A percentile compares a stretch with the other conserved stretches of the same genome.
phyloP scores from a whole-genome alignment of 75 land plant genomes.

The Sequoia sempervirens region DNA sequence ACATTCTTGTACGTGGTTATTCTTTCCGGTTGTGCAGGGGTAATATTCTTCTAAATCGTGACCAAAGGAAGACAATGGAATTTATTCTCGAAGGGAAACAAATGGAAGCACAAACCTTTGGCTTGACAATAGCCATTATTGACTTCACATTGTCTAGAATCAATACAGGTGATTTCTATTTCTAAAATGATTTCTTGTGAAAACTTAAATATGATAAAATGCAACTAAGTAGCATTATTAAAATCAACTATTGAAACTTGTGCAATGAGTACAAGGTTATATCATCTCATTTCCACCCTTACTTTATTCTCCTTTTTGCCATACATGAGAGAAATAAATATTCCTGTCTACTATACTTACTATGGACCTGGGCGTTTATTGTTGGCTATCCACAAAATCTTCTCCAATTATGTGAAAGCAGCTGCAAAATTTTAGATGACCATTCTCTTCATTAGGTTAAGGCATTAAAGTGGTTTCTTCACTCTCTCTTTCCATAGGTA shows the following conservation, averaged over 20 bases:
- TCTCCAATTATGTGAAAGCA: neutral
- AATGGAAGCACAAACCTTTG: constrained; percentile 48
- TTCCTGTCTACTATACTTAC: neutral
- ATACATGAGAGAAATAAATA: neutral
- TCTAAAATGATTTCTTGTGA: neutral
- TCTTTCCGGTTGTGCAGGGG: constrained; percentile 56
- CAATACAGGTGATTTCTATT: constrained; percentile 57
- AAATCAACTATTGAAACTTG: neutral
- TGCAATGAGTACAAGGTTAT: neutral
- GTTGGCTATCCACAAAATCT: neutral
- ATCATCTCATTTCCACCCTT: neutral
- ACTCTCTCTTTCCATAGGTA: neutral
- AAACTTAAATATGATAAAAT: neutral
- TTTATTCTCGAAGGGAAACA: constrained; percentile 58
- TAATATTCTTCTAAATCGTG: constrained; percentile 66
- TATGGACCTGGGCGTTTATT: neutral
- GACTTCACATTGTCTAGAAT: constrained; percentile 93
- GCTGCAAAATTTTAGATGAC: neutral
- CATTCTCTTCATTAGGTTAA: neutral
- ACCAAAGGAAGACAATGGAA: constrained; percentile 15
- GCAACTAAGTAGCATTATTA: neutral
- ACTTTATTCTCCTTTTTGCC: neutral
- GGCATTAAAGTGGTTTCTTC: neutral
- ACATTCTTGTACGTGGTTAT: neutral
- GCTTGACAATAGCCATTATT: constrained; percentile 66